Conservation (phyloP, 331 rosid genomes). For the Rosa hybrid region DNA sequence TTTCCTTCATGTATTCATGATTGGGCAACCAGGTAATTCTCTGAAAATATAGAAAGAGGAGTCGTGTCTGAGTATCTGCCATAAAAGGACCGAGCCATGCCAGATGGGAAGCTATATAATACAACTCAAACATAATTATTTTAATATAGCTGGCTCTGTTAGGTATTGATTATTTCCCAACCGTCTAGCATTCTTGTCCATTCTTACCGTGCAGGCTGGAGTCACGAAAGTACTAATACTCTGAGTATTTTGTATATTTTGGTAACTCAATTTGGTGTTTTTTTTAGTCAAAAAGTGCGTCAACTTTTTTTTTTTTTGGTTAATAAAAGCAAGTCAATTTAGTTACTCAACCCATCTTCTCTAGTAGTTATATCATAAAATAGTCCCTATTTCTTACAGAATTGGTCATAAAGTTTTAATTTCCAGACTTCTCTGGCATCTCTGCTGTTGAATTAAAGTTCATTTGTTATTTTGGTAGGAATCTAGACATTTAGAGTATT, state of each 20-base stretch:
- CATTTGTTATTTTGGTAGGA: not conserved
- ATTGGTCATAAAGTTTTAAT: not conserved
- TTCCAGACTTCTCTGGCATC: not conserved
- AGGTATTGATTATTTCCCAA: not conserved
- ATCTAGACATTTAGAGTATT: not conserved
- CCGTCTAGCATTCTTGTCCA: not conserved
- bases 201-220: not conserved
- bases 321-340: not conserved
- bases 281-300: not conserved
- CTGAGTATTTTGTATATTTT: not conserved
- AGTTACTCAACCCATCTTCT: not conserved
- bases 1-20: not conserved
- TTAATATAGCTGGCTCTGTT: not conserved
- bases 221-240: not conserved
- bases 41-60: not conserved
- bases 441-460: not conserved
- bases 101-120: not conserved
- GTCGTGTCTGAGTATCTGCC: not conserved
- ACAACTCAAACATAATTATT: not conserved
- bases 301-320: not conserved
- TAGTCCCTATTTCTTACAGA: not conserved
- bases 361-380: not conserved
- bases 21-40: not conserved
- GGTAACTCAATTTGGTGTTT: not conserved
- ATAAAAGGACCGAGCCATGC: not conserved